Percentiles rank a stretch among this genome's conserved stretches.
phyloP scores from a whole-genome alignment of 2,329 filamentous ascomycete species.

The Colletotrichum zoysiae region DNA sequence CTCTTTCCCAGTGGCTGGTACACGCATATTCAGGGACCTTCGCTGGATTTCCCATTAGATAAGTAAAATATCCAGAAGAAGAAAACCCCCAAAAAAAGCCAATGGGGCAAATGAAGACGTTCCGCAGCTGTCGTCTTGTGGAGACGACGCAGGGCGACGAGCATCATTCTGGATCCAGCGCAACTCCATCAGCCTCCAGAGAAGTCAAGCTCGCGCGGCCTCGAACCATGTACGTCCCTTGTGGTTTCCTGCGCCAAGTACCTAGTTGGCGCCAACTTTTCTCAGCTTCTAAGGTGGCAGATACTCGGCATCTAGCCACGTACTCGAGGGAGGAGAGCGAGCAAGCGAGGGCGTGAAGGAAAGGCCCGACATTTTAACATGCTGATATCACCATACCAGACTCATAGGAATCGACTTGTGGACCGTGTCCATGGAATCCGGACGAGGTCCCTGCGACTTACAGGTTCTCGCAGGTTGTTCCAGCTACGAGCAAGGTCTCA shows the following conservation, averaged over 20 bases:
- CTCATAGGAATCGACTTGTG: background rate
- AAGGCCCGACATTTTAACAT: background rate
- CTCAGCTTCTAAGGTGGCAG: slow-evolving; percentile 10
- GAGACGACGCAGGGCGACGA: slow-evolving; percentile 16
- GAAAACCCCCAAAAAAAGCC: background rate
- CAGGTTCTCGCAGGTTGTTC: background rate
- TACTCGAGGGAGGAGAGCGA: background rate
- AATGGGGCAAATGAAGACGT: slow-evolving; percentile 30
- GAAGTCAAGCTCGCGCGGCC: slow-evolving; percentile 10
- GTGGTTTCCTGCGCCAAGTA: background rate
- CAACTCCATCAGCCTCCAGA: slow-evolving; percentile 22
- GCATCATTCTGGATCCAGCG: slow-evolving; percentile 24
- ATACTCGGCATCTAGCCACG: slow-evolving; percentile 28
- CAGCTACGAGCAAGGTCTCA: background rate
- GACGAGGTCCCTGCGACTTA: background rate
- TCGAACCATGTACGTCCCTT: slow-evolving; percentile 10
- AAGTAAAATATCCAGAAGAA: background rate
- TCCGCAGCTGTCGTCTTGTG: slow-evolving; percentile 36
- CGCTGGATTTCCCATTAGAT: slow-evolving; percentile 8
- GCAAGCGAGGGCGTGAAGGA: background rate
- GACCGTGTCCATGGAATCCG: background rate
- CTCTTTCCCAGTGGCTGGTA: background rate
- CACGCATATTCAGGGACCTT: slow-evolving; percentile 9
- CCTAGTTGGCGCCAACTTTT: background rate
- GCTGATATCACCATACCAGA: background rate